Evolutionary conservation across 2,329 filamentous ascomycete species (phyloP), one percentile per base, ranked within the genome.

Genomic region (Phaeosphaeriaceae sp.): DNA sequence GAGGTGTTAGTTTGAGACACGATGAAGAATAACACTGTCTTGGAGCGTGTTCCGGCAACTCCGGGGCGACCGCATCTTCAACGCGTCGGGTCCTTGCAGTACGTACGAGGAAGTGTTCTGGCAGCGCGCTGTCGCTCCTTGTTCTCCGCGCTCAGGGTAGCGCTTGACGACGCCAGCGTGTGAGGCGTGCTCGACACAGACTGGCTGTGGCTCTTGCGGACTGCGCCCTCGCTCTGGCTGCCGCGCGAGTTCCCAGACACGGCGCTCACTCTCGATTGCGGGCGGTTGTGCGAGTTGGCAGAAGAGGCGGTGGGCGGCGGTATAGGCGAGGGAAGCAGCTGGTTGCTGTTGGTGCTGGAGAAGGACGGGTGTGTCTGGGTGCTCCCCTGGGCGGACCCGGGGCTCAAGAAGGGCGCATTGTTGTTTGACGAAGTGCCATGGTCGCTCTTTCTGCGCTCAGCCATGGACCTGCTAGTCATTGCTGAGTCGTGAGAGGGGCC

Each of bases 161-260:
- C 65, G 55, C 70, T 71, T 17, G 70, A 72, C 56, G 71, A 76
- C 54, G 73, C 71, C 71, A 76, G 71, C 40, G 76, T 77, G 69
- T 58, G 71, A 25, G 72, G 71, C 40, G 72, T 76, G 58, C 73
- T 76, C 24, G 74, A 76, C 19, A 77, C 51, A 49, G 73, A 76
- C 25, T 75, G 68, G 54, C 70, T 73, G 59, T 76, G 70, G 63
- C 68, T 71, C 62, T 75, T 70, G 20, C 66, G 58, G 56, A 48
- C 52, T 27, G 63, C 51, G 25, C 63, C 58, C 40, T 73, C 72
- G 58, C 63, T 51, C 31, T 66, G 72, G 54, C 68, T 67, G 66
- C 69, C 68, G 59, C 58, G 67, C 49, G 68, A 69, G 44, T 56
- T 40, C 41, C 48, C 66, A 9, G 73, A 75, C 21, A 68, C 61